A percentile compares a stretch with the other conserved stretches of the same genome.
phyloP scores from a whole-genome alignment of 1,139 yeast species.

The Kazachstania sp. region DNA sequence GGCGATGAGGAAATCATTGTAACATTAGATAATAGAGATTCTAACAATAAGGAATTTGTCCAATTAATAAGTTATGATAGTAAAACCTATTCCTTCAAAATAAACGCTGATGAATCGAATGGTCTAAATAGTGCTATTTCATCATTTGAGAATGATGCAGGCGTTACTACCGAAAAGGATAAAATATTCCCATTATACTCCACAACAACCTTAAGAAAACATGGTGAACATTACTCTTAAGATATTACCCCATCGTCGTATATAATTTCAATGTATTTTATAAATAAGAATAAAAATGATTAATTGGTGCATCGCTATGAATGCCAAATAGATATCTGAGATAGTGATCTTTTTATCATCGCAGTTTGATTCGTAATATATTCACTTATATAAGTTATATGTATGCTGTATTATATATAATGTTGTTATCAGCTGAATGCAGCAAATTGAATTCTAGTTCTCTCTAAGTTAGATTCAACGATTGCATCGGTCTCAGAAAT shows the following conservation, averaged over 20 bases:
- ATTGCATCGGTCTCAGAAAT: conserved; percentile 28
- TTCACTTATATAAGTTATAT: too few species aligned
- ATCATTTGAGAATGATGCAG: conserved; percentile 16
- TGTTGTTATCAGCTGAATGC: conserved; percentile 19
- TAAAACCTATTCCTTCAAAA: conserved; percentile 33
- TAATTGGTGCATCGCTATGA: too few species aligned
- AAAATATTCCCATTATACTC: conserved; percentile 60
- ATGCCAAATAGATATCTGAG: too few species aligned
- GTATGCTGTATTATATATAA: background rate
- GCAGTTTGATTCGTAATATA: too few species aligned
- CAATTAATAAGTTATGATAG: conserved; percentile 30
- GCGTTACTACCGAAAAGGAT: conserved; percentile 27
- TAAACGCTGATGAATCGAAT: conserved; percentile 17
- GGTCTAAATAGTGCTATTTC: conserved; percentile 14
- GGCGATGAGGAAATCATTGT: conserved; percentile 34
- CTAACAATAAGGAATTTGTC: conserved; percentile 22
- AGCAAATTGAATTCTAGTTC: conserved; percentile 30
- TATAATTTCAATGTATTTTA: background rate
- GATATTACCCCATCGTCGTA: background rate
- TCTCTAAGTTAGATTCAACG: conserved; percentile 25
- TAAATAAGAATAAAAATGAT: too few species aligned
- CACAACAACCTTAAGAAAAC: conserved; percentile 60
- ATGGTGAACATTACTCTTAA: conserved; percentile 58
- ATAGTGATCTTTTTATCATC: too few species aligned
- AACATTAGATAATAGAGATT: conserved; percentile 39